Evolutionary conservation across 371 early-diverging fungal genomes (phyloP).

Genomic region (Rhizopus sp.): DNA sequence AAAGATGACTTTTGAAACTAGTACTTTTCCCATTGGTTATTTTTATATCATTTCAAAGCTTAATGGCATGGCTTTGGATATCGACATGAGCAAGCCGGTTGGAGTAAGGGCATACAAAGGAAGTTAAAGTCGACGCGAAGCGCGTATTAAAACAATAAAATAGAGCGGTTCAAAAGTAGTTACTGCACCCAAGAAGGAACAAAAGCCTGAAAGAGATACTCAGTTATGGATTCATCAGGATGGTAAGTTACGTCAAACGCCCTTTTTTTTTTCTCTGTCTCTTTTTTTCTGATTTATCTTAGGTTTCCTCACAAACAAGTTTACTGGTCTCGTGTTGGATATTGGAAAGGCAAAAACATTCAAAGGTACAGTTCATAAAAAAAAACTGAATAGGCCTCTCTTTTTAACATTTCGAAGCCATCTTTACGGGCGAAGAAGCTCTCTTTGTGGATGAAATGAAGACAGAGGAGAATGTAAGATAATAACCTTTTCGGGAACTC

Average conservation of each 20-base stretch:
- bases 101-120: slow-evolving; percentile 14
- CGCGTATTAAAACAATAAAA: neutral
- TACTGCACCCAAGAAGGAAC: slow-evolving; percentile 18
- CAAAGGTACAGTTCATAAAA: slow-evolving; percentile 27
- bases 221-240: slow-evolving; percentile 38
- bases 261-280: neutral
- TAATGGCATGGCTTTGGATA: slow-evolving; percentile 41
- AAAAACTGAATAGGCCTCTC: neutral
- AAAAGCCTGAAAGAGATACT: slow-evolving; percentile 24
- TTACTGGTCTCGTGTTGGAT: slow-evolving; percentile 41
- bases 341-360: slow-evolving; percentile 42
- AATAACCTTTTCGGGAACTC: slow-evolving; percentile 11
- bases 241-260: slow-evolving; percentile 17
- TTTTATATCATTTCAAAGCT: slow-evolving; percentile 44
- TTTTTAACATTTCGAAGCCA: slow-evolving; percentile 22
- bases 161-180: slow-evolving; percentile 26
- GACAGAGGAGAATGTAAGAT: slow-evolving; percentile 35
- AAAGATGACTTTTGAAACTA: slow-evolving; percentile 32
- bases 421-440: slow-evolving; percentile 41
- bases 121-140: neutral
- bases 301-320: slow-evolving; percentile 51
- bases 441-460: slow-evolving; percentile 48
- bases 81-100: slow-evolving; percentile 24
- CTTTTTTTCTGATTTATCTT: neutral
- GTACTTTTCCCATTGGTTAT: slow-evolving; percentile 46